phyloP scores from a whole-genome alignment of 352 stramenopile genomes.

The Halophytophthora batemanensis region DNA sequence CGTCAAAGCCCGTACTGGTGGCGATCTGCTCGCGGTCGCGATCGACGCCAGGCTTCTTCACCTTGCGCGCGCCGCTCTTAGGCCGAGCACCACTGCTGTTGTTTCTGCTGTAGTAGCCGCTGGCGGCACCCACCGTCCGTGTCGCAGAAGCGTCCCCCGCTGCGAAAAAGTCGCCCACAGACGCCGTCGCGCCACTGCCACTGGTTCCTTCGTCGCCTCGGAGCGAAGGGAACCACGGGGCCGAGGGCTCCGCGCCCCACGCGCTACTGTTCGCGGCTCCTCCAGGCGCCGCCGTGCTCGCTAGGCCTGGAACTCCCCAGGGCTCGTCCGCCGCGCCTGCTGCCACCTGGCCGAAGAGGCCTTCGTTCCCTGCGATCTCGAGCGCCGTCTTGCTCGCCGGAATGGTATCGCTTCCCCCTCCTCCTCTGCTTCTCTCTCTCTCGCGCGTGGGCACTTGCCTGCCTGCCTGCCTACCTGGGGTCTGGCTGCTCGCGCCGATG shows the following conservation, averaged over 20 bases:
- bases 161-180: too few relatives aligned
- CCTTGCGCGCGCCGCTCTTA: constrained; percentile 12
- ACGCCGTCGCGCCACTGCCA: constrained; percentile 1
- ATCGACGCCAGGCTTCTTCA: constrained; percentile 3
- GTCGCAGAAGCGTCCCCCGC: constrained; percentile 8
- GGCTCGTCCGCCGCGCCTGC: constrained; percentile 31
- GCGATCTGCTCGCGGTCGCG: not conserved
- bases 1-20: constrained; percentile 1
- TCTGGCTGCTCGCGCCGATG: too few relatives aligned
- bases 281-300: constrained; percentile 5
- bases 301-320: constrained; percentile 15
- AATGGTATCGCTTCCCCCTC: too few relatives aligned
- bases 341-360: constrained; percentile 32
- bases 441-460: too few relatives aligned
- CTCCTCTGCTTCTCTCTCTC: too few relatives aligned
- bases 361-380: constrained; percentile 35
- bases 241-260: constrained; percentile 8
- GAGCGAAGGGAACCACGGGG: not conserved
- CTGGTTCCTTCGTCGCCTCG: constrained; percentile 3
- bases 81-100: not conserved
- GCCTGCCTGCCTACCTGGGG: too few relatives aligned
- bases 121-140: constrained; percentile 6
- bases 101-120: constrained; percentile 8
- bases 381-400: constrained; percentile 31
- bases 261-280: constrained; percentile 9